A percentile compares a stretch with the other conserved stretches of the same genome.
phyloP scores from a whole-genome alignment of 164 flowering plant genomes.

The Platanus orientalis region DNA sequence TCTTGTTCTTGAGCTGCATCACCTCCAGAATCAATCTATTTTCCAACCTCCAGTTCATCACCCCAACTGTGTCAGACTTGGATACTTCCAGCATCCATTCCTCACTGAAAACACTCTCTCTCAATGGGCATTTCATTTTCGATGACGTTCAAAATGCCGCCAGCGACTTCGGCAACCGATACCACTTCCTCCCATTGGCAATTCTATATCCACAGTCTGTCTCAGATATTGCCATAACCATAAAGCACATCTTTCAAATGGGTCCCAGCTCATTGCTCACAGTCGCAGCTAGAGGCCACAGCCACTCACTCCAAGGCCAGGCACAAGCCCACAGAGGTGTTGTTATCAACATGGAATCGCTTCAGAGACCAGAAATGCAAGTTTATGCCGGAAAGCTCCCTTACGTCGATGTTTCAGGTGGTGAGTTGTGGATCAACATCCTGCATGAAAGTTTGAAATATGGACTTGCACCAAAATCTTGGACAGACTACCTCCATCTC shows the following conservation, averaged over 20 bases:
- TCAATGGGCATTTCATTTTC: constrained; percentile 49
- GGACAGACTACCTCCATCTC: constrained; percentile 93
- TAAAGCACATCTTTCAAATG: constrained; percentile 47
- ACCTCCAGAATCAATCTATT: constrained; percentile 32
- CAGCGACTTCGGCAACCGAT: constrained; percentile 71
- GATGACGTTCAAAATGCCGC: constrained; percentile 48
- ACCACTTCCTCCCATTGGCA: constrained; percentile 53
- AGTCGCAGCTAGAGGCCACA: constrained; percentile 88
- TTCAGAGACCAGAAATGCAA: constrained; percentile 33
- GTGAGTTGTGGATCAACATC: constrained; percentile 80
- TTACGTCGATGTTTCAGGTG: constrained; percentile 78
- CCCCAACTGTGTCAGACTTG: constrained; percentile 4
- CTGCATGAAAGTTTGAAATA: constrained; percentile 67
- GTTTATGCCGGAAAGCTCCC: constrained; percentile 45
- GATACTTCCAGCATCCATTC: constrained; percentile 13
- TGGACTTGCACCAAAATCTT: constrained; percentile 86
- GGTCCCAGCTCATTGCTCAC: constrained; percentile 55
- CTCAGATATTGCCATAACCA: constrained; percentile 50
- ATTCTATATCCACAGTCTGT: constrained; percentile 64
- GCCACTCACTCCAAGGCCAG: constrained; percentile 89
- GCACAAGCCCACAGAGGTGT: constrained; percentile 65
- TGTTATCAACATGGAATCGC: constrained; percentile 73
- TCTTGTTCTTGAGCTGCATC: constrained; percentile 39
- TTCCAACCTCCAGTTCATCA: constrained; percentile 28
- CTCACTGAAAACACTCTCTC: constrained; percentile 28